These are phyloP conservation scores for Sideroxylon spinosum DNA, from an alignment of 179 eudicot genomes.

Conservation along the genomic window DNA sequence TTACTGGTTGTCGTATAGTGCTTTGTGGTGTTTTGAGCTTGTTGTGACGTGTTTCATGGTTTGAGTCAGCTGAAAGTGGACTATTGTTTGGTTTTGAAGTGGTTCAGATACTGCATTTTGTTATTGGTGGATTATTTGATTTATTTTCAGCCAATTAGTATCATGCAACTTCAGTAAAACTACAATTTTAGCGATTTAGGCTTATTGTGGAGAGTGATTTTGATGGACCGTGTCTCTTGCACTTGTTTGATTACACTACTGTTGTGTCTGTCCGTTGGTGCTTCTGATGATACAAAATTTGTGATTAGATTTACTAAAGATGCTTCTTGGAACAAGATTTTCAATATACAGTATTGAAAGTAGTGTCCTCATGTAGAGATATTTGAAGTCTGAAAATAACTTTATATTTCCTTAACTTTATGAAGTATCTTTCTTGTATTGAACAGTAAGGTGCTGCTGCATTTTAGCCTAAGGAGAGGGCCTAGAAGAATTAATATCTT, in stretches of 20 bases:
- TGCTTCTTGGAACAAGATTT: not conserved
- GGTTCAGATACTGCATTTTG: not conserved
- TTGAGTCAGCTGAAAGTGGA: not conserved
- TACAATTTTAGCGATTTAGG: not conserved
- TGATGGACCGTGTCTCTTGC: too few species aligned
- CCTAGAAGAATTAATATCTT: not conserved
- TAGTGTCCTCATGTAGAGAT: not conserved
- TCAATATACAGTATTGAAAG: not conserved
- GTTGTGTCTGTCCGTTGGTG: not conserved
- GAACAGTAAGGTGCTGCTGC: not conserved
- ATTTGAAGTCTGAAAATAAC: not conserved
- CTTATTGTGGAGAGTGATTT: not conserved
- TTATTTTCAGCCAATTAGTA: not conserved
- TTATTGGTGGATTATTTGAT: not conserved
- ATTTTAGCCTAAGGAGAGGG: not conserved
- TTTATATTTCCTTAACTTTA: not conserved
- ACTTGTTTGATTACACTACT: too few species aligned
- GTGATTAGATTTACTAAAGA: not conserved
- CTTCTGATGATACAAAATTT: not conserved
- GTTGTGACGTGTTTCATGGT: not conserved
- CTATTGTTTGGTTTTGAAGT: conserved; percentile 4
- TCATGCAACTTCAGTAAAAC: not conserved
- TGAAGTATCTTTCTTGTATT: not conserved
- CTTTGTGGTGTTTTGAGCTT: not conserved
- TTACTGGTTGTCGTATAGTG: not conserved